A percentile compares a stretch with the other conserved stretches of the same genome.
Conservation (phyloP, 2,329 filamentous ascomycete species). For the Dendryphion nanum region DNA sequence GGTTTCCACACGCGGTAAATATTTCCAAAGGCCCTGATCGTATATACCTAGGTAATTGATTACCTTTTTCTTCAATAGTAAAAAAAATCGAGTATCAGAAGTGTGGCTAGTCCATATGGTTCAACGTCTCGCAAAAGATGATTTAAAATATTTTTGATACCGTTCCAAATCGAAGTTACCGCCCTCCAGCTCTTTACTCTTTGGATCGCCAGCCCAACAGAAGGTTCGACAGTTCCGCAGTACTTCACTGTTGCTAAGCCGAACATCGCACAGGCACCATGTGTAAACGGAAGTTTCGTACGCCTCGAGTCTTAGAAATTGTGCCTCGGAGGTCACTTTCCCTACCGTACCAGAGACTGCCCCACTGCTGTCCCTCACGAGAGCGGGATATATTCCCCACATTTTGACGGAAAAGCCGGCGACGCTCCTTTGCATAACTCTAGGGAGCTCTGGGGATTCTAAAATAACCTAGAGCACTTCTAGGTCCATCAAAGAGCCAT, state of each 20-base stretch:
- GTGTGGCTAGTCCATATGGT: too few relatives aligned
- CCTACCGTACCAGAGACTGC: slow-evolving; percentile 14
- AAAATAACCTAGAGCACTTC: slow-evolving; percentile 28
- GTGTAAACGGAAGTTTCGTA: neutral
- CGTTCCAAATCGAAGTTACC: slow-evolving; percentile 21
- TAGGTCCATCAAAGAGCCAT: slow-evolving; percentile 33
- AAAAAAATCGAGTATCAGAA: too few relatives aligned
- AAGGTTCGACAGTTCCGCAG: slow-evolving; percentile 14
- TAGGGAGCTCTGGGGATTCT: slow-evolving; percentile 11
- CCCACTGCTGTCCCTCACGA: slow-evolving; percentile 10
- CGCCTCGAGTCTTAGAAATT: neutral
- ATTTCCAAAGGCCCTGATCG: too few relatives aligned
- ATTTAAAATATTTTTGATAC: slow-evolving; percentile 23
- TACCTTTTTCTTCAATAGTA: too few relatives aligned
- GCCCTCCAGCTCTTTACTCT: slow-evolving; percentile 21
- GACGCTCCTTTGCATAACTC: slow-evolving; percentile 15
- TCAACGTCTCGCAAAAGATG: too few relatives aligned
- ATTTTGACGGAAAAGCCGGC: slow-evolving; percentile 26
- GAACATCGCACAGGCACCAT: neutral
- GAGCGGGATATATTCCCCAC: slow-evolving; percentile 32
- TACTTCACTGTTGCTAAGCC: slow-evolving; percentile 7
- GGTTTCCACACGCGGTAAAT: too few relatives aligned
- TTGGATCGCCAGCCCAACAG: slow-evolving; percentile 17
- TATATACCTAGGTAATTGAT: too few relatives aligned
- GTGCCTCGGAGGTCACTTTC: slow-evolving; percentile 1